Conservation (phyloP, 192 early-diverging fungal species). For the Linnemannia zychae region DNA sequence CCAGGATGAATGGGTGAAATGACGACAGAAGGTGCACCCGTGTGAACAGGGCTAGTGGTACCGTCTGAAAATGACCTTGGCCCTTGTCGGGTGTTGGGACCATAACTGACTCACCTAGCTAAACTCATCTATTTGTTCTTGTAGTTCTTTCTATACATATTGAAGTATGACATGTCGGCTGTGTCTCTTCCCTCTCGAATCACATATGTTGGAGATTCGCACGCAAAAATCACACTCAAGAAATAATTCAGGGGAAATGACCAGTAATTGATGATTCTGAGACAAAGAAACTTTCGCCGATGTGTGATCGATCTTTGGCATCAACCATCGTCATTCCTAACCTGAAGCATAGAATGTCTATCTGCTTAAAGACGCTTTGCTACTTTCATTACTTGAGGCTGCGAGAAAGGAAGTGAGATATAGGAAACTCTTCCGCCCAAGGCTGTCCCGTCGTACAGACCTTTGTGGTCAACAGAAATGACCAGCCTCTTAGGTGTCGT, state of each 20-base stretch:
- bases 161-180: too few relatives aligned
- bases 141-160: background rate
- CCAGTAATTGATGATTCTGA: conserved; percentile 6
- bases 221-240: background rate
- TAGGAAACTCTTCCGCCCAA: too few relatives aligned
- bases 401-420: too few relatives aligned
- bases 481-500: too few relatives aligned
- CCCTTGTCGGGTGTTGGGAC: background rate
- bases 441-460: too few relatives aligned
- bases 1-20: background rate
- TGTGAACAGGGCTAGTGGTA: background rate
- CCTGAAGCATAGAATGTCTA: too few relatives aligned
- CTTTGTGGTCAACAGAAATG: too few relatives aligned
- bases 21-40: background rate
- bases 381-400: too few relatives aligned
- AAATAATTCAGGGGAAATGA: background rate
- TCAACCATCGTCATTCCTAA: too few relatives aligned
- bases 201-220: too few relatives aligned
- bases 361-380: too few relatives aligned
- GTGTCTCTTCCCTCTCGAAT: too few relatives aligned
- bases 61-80: background rate
- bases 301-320: background rate
- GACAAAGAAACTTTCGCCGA: background rate
- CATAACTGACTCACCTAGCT: background rate
- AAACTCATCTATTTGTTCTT: background rate